phyloP scores from a whole-genome alignment of 208 protist genomes.

The Porcisia hertigi region DNA sequence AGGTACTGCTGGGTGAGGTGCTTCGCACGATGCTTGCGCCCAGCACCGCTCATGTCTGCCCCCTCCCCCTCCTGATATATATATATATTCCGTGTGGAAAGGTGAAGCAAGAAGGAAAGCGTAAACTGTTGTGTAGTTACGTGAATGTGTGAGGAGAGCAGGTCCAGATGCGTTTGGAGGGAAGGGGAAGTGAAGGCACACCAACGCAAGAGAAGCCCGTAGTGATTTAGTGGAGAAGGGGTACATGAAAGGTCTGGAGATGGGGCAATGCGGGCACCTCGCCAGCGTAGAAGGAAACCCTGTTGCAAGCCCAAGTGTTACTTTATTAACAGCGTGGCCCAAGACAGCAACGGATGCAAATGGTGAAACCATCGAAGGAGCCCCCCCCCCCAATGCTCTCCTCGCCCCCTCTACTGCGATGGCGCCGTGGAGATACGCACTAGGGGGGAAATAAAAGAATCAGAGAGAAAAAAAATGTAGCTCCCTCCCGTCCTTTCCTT shows the following conservation, averaged over 20 bases:
- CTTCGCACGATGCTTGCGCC: conserved; percentile 85
- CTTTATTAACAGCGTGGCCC: neutral
- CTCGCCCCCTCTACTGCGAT: too few species aligned
- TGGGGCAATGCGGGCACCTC: neutral
- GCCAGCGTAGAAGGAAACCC: neutral
- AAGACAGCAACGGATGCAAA: neutral
- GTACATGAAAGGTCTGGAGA: neutral
- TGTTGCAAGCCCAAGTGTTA: neutral
- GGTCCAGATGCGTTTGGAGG: neutral
- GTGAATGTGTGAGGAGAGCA: neutral
- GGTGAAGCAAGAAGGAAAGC: neutral
- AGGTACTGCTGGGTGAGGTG: conserved; percentile 81
- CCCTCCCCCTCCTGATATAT: neutral
- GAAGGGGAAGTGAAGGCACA: neutral
- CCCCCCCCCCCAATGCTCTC: neutral
- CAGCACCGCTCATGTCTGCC: conserved; percentile 69
- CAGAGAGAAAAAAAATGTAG: too few species aligned
- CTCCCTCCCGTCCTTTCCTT: neutral
- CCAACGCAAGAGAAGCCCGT: neutral
- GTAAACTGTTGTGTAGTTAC: neutral
- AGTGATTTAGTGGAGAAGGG: neutral
- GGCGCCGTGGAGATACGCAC: too few species aligned
- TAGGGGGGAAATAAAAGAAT: too few species aligned
- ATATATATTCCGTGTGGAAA: neutral
- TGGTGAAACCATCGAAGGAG: neutral